Evolutionary conservation across 164 flowering plant species (phyloP).

Genomic region (Aristolochia contorta): DNA sequence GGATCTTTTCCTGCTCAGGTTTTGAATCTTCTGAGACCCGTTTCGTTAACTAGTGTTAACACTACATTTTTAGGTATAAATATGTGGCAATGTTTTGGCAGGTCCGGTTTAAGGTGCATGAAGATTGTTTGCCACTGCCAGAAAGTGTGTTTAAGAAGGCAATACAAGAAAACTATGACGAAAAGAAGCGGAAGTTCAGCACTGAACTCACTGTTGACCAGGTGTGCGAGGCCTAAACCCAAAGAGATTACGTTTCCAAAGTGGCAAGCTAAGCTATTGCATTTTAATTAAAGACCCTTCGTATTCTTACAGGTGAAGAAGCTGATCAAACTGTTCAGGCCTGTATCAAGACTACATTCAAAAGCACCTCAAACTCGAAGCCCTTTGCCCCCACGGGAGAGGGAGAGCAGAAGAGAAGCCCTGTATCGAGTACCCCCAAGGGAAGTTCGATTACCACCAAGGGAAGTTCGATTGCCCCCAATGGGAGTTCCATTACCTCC

Average conservation of each 20-base stretch:
- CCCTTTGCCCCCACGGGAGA: slow-evolving; percentile 4
- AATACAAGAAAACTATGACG: slow-evolving; percentile 49
- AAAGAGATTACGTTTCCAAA: background rate
- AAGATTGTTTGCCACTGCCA: slow-evolving; percentile 64
- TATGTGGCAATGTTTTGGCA: slow-evolving; percentile 17
- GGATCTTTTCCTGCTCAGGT: slow-evolving; percentile 14
- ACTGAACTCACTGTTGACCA: slow-evolving; percentile 53
- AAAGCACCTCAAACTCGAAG: slow-evolving; percentile 8
- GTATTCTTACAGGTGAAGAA: slow-evolving; percentile 36
- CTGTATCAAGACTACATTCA: slow-evolving; percentile 26
- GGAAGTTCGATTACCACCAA: background rate
- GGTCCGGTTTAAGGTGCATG: slow-evolving; percentile 45
- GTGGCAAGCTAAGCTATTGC: background rate
- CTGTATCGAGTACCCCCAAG: too few species aligned
- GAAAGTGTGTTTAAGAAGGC: slow-evolving; percentile 66
- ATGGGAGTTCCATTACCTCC: too few species aligned
- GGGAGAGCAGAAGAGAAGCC: slow-evolving; percentile 16
- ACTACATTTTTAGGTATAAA: background rate
- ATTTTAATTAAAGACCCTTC: background rate
- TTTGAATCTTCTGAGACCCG: background rate
- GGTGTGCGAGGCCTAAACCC: slow-evolving; percentile 16
- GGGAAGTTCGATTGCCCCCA: slow-evolving; percentile 7
- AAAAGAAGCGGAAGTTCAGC: slow-evolving; percentile 44
- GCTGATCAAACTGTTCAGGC: slow-evolving; percentile 42
- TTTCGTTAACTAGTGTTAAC: background rate